Conservation (phyloP, 768 basidiomycete species). For the Russula lepida region DNA sequence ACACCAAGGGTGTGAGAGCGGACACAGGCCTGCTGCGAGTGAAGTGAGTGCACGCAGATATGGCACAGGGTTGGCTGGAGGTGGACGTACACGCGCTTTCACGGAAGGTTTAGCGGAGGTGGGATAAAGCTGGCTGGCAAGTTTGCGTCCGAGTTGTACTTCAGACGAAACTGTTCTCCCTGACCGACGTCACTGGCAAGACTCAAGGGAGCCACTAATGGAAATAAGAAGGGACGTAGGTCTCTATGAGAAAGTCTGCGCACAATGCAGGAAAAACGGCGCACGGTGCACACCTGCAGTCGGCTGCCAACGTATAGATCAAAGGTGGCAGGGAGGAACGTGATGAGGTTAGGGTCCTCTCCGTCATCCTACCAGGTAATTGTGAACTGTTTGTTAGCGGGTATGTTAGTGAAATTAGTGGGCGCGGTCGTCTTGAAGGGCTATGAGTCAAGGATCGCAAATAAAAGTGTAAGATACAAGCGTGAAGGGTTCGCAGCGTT, state of each 20-base stretch:
- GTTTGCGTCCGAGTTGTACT: slow-evolving; percentile 99
- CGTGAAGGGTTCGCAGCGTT: slow-evolving; percentile 13
- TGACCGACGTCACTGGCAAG: not conserved
- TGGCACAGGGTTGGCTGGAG: slow-evolving; percentile 63
- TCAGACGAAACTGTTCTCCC: slow-evolving; percentile 96
- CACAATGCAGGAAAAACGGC: slow-evolving; percentile 24
- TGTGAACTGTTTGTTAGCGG: slow-evolving; percentile 41
- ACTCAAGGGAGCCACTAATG: not conserved
- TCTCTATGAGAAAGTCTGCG: slow-evolving; percentile 72
- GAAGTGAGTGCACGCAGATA: slow-evolving; percentile 68
- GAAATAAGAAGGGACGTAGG: slow-evolving; percentile 47
- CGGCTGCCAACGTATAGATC: slow-evolving; percentile 57
- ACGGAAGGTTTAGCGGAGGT: slow-evolving; percentile 20
- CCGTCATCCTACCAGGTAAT: slow-evolving; percentile 56
- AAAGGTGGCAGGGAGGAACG: slow-evolving; percentile 45
- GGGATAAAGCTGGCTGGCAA: slow-evolving; percentile 37
- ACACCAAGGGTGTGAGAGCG: slow-evolving; percentile 86
- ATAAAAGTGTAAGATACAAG: not conserved
- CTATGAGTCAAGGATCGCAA: not conserved
- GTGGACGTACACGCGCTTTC: slow-evolving; percentile 57
- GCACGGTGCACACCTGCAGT: slow-evolving; percentile 46
- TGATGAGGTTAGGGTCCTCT: slow-evolving; percentile 36
- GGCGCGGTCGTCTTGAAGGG: slow-evolving; percentile 49
- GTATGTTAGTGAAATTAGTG: slow-evolving; percentile 35
- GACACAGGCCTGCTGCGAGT: slow-evolving; percentile 71